Percentiles rank a stretch among this genome's conserved stretches.
Conservation (phyloP, 441 rosid genomes). For the Gossypium gossypioides region DNA sequence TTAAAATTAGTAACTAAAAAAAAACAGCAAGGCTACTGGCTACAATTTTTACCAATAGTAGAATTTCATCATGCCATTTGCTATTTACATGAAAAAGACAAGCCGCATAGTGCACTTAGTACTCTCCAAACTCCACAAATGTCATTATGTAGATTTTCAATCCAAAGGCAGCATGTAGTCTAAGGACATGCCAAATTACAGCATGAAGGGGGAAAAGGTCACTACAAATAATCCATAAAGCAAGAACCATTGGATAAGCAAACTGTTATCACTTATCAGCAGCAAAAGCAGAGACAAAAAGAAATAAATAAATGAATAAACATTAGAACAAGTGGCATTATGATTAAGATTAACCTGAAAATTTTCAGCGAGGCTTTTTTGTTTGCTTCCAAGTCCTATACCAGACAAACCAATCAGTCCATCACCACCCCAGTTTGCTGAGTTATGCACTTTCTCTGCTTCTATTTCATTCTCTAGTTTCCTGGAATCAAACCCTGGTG, state of each 20-base stretch:
- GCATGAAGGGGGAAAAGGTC: not conserved
- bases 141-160: not conserved
- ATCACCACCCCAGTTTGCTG: constrained; percentile 69
- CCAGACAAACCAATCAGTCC: constrained; percentile 82
- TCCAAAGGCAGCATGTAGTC: not conserved
- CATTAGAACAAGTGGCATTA: not conserved
- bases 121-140: not conserved
- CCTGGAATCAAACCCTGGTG: constrained; percentile 77
- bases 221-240: not conserved
- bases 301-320: not conserved
- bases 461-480: constrained; percentile 42
- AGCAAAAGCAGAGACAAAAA: not conserved
- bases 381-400: constrained; percentile 64
- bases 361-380: constrained; percentile 73
- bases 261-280: not conserved
- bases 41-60: not conserved
- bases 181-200: not conserved
- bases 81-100: not conserved
- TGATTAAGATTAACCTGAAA: constrained; percentile 42
- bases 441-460: constrained; percentile 27
- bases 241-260: not conserved
- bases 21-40: not conserved
- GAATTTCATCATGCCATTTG: not conserved
- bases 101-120: not conserved
- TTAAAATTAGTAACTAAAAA: not conserved